Evolutionary conservation across 139 green algal species (phyloP).

Genomic region (Astrephomene gubernaculifera): DNA sequence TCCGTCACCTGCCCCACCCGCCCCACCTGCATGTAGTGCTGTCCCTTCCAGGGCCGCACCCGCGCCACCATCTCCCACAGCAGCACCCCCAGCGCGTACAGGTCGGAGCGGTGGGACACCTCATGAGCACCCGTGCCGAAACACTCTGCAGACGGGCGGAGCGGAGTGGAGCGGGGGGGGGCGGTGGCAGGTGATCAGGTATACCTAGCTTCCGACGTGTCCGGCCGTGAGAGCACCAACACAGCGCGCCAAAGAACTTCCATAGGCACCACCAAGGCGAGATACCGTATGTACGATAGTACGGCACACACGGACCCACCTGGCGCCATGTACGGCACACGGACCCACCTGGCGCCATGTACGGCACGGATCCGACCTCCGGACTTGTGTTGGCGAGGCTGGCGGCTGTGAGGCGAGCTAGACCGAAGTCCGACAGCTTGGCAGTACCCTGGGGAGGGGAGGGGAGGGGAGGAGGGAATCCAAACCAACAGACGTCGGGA

Average conservation of each 20-base stretch:
- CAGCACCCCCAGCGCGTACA: constrained; percentile 21
- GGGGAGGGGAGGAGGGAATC: neutral
- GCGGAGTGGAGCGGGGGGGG: neutral
- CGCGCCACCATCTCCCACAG: constrained; percentile 16
- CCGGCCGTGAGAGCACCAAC: too few species aligned
- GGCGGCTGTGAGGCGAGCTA: neutral
- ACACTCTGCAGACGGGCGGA: neutral
- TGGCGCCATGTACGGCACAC: neutral
- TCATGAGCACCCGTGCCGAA: neutral
- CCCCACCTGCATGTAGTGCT: constrained; percentile 10
- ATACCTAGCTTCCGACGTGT: too few species aligned
- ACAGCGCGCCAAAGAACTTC: too few species aligned
- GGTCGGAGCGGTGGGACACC: constrained; percentile 10
- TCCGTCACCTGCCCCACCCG: neutral
- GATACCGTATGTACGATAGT: too few species aligned
- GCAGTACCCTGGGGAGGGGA: neutral
- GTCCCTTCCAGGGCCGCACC: neutral
- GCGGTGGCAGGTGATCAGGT: too few species aligned
- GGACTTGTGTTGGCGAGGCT: neutral
- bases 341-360: constrained; percentile 9
- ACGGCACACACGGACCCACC: too few species aligned
- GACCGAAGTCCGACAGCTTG: constrained; percentile 25
- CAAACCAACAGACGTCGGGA: too few species aligned
- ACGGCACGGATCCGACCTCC: constrained; percentile 5
- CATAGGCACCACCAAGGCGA: too few species aligned